A percentile compares a stretch with the other conserved stretches of the same genome.
Evolutionary conservation across 371 early-diverging fungal genomes (phyloP).

Genomic region (Fennellomyces sp.): DNA sequence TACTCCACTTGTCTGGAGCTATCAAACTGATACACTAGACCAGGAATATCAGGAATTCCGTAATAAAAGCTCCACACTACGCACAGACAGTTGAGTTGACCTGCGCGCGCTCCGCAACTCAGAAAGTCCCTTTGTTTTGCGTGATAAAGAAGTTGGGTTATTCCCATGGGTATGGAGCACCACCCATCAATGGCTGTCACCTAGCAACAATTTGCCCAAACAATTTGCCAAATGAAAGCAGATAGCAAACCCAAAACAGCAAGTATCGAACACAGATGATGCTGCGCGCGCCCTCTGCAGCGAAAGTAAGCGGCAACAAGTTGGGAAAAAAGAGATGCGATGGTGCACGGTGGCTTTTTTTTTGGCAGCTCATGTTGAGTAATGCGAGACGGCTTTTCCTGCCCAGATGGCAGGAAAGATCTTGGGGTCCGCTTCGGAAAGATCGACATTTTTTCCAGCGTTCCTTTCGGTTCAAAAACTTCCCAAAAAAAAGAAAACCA

Average conservation of each 20-base stretch:
- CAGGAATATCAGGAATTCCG: background rate
- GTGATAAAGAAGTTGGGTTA: too few relatives aligned
- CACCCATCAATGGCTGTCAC: too few relatives aligned
- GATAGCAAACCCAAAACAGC: background rate
- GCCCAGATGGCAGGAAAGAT: too few relatives aligned
- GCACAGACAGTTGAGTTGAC: too few relatives aligned
- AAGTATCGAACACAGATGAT: background rate
- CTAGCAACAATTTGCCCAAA: background rate
- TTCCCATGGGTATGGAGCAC: too few relatives aligned
- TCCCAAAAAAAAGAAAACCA: conserved; percentile 11
- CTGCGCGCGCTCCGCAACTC: too few relatives aligned
- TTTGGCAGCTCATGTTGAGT: background rate
- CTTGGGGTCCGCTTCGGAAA: background rate
- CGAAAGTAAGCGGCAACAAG: too few relatives aligned
- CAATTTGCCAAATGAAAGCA: background rate
- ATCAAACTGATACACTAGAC: background rate
- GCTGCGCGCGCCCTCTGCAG: too few relatives aligned
- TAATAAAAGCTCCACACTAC: background rate
- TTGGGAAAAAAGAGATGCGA: background rate
- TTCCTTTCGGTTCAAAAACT: background rate
- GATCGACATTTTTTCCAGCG: background rate
- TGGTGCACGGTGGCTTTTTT: background rate
- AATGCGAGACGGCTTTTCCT: conserved; percentile 10
- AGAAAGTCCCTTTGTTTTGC: too few relatives aligned
- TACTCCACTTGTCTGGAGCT: background rate